phyloP scores from a whole-genome alignment of 2,329 filamentous ascomycete genomes.

The Curvularia sp. region DNA sequence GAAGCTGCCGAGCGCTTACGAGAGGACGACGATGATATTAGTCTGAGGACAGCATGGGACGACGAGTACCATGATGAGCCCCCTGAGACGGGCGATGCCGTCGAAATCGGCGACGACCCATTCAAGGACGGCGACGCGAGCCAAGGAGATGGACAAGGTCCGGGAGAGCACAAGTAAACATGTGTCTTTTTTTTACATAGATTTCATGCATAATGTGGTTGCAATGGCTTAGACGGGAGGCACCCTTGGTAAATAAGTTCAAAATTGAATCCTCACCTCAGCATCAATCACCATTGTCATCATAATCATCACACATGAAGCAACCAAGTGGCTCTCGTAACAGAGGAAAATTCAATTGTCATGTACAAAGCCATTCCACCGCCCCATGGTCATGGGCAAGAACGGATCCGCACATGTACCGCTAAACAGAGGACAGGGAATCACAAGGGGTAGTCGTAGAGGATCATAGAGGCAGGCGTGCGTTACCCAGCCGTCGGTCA shows the following conservation, averaged over 20 bases:
- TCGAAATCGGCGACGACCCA: conserved; percentile 52
- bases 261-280: neutral
- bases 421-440: conserved; percentile 39
- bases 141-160: conserved; percentile 32
- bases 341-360: conserved; percentile 20
- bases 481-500: conserved; percentile 20
- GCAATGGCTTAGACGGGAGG: neutral
- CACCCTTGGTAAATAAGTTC: neutral
- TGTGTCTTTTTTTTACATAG: neutral
- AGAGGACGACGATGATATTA: conserved; percentile 62
- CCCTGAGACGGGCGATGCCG: conserved; percentile 52
- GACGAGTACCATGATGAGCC: conserved; percentile 55
- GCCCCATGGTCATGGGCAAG: conserved; percentile 21
- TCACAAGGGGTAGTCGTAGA: conserved; percentile 24
- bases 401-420: conserved; percentile 33
- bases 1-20: conserved; percentile 50
- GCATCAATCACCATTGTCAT: too few species aligned
- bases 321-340: neutral
- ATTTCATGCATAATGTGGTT: neutral
- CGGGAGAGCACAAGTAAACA: conserved; percentile 13
- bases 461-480: conserved; percentile 12
- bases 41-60: conserved; percentile 58
- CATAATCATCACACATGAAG: neutral
- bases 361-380: conserved; percentile 16
- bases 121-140: conserved; percentile 54